Evolutionary conservation across 805 yeast genomes (phyloP), one percentile per base, ranked within the genome.

Genomic region (Saccharomycopsis fibuligera): DNA sequence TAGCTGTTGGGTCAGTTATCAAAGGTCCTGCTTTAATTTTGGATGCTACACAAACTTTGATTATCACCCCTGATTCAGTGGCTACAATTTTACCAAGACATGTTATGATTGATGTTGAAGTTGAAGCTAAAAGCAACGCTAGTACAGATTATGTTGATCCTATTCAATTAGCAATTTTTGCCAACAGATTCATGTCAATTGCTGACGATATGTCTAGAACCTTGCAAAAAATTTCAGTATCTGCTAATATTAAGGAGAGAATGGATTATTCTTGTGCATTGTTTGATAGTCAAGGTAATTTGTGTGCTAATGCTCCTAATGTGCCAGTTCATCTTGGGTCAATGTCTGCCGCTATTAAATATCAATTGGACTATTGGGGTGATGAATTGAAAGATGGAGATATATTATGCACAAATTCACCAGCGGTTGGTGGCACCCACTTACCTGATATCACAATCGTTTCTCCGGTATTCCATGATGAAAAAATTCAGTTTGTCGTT

Each of bases 381-480:
- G 63, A 57, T 17, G 53, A 68, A 27, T 48, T 72, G 37, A 57
- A 63, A 12, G 68, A 65, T 40, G 77, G 76, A 52, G 77, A 72
- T 58, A 66, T 72, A 35, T 54, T 72, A 23, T 65, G 66, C 45
- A 64, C 76, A 4, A 72, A 72, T 47, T 66, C 66, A 47, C 77
- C 77, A 4, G 58, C 60, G 33, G 72, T 66, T 24, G 73, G 72
- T 48, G 77, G 77, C 35, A 70, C 75, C 1, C 77, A 72, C 56
- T 59, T 72, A 33, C 77, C 76, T 21, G 77, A 72, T 58, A 72
- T 78, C 50, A 78, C 83, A 1, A 73, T 78, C 30, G 73, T 78
- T 22, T 73, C 82, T 0, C 83, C 83, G 0, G 80, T 77, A 2
- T 69, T 74, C 53, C 60, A 67, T 48, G 68, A 74, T 4, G 47